Conservation (phyloP, 768 basidiomycete species). For the Pleurotus djamor region DNA sequence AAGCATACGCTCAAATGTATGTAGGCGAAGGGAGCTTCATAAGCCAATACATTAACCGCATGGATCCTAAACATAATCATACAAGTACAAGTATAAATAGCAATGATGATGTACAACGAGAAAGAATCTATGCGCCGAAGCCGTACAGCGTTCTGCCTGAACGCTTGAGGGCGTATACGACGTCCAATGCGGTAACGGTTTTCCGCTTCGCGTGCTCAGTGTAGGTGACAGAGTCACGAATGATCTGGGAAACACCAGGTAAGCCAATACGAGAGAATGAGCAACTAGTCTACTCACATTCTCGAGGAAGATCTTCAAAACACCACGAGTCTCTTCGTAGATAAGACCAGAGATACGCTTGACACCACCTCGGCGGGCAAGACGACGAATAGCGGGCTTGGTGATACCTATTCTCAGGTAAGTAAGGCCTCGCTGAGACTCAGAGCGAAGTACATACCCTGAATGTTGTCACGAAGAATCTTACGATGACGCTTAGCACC, state of each 20-base stretch:
- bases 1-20: too few species aligned
- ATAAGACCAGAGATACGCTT: constrained; percentile 94
- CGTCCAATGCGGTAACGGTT: constrained; percentile 94
- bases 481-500: constrained; percentile 96
- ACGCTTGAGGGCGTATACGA: constrained; percentile 83
- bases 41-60: not conserved
- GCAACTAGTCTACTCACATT: constrained; percentile 49
- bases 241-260: constrained; percentile 50
- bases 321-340: constrained; percentile 95
- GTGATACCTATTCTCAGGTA: constrained; percentile 65
- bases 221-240: constrained; percentile 97
- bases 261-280: not conserved
- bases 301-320: constrained; percentile 92
- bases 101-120: constrained; percentile 11
- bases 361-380: constrained; percentile 96
- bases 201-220: constrained; percentile 97
- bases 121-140: constrained; percentile 71
- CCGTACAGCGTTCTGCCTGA: constrained; percentile 90
- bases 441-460: constrained; percentile 37
- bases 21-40: not conserved
- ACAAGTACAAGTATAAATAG: constrained; percentile 1
- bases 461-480: constrained; percentile 85
- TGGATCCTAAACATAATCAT: not conserved
- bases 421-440: not conserved
- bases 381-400: constrained; percentile 92